phyloP scores from a whole-genome alignment of 1,284 basidiomycete species.

The Acaromyces ingoldii region DNA sequence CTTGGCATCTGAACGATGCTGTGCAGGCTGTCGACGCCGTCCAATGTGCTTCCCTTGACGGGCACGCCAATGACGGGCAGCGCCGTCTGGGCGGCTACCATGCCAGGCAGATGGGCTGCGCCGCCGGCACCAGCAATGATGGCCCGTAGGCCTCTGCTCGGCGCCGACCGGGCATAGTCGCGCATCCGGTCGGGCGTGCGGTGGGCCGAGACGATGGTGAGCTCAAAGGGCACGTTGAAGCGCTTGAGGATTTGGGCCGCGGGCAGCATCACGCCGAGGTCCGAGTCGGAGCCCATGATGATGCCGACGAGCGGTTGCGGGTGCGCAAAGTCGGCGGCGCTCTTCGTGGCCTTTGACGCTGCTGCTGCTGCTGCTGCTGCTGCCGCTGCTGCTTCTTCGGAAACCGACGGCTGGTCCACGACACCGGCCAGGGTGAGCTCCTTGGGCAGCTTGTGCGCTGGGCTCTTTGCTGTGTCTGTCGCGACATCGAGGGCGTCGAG shows the following conservation, averaged over 20 bases:
- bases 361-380: neutral
- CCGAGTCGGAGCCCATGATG: slow-evolving; percentile 99
- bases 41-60: slow-evolving; percentile 86
- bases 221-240: slow-evolving; percentile 82
- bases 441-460: slow-evolving; percentile 14
- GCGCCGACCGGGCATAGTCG: slow-evolving; percentile 73
- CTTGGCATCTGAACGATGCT: slow-evolving; percentile 99
- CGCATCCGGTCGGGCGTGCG: slow-evolving; percentile 84
- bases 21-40: slow-evolving; percentile 92
- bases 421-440: slow-evolving; percentile 29
- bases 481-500: slow-evolving; percentile 42
- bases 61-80: slow-evolving; percentile 95
- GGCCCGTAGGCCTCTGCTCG: slow-evolving; percentile 66
- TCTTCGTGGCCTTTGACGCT: neutral
- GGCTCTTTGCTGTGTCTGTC: slow-evolving; percentile 26
- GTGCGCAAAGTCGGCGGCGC: slow-evolving; percentile 54
- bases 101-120: slow-evolving; percentile 93
- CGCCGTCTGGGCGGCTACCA: slow-evolving; percentile 91
- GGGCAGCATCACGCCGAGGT: slow-evolving; percentile 85
- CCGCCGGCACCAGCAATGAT: slow-evolving; percentile 96
- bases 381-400: neutral
- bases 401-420: slow-evolving; percentile 12
- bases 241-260: slow-evolving; percentile 77
- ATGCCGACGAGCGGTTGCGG: slow-evolving; percentile 78
- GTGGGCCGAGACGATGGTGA: slow-evolving; percentile 94